Conservation (phyloP, 495 filamentous ascomycete genomes). For the Clavariopsis aquatica region DNA sequence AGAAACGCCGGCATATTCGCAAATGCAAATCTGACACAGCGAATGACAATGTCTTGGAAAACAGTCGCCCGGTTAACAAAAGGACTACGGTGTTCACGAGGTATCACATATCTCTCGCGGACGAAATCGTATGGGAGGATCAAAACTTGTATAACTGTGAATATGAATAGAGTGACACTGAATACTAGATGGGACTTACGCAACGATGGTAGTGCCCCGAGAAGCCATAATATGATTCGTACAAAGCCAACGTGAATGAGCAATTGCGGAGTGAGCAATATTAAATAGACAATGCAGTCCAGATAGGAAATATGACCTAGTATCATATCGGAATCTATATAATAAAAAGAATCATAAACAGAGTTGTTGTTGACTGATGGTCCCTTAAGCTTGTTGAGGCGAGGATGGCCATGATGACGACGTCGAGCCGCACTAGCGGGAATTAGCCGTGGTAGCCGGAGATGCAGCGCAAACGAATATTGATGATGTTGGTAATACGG, state of each 20-base stretch:
- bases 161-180: slow-evolving; percentile 14
- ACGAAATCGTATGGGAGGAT: slow-evolving; percentile 59
- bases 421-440: background rate
- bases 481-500: background rate
- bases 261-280: slow-evolving; percentile 65
- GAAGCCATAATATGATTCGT: slow-evolving; percentile 55
- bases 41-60: slow-evolving; percentile 73
- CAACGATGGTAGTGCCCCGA: slow-evolving; percentile 69
- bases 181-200: slow-evolving; percentile 46
- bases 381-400: background rate
- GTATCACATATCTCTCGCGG: slow-evolving; percentile 57
- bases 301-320: slow-evolving; percentile 67
- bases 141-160: slow-evolving; percentile 51
- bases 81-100: slow-evolving; percentile 50
- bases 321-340: slow-evolving; percentile 51
- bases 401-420: slow-evolving; percentile 1
- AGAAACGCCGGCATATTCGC: slow-evolving; percentile 64
- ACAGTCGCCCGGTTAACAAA: slow-evolving; percentile 65
- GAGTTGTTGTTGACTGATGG: background rate
- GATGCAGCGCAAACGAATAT: background rate
- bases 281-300: slow-evolving; percentile 68
- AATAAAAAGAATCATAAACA: background rate
- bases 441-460: background rate
- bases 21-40: slow-evolving; percentile 76
- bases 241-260: slow-evolving; percentile 61